Evolutionary conservation across 129 eudicot species (phyloP), one percentile per base, ranked within the genome.

Genomic region (Apium graveolens): DNA sequence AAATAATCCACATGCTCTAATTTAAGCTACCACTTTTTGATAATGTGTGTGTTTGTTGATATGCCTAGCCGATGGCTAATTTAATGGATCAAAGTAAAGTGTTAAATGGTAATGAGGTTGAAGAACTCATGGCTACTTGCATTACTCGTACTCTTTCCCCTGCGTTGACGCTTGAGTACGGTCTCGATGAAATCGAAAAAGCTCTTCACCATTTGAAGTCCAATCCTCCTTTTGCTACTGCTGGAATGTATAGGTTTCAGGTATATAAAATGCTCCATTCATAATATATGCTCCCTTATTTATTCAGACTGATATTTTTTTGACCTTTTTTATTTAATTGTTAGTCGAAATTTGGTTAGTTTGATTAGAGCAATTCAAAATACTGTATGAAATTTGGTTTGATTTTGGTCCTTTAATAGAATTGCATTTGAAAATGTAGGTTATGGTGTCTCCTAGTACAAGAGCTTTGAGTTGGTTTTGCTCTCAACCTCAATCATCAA

Each of bases 401-500:
- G 26, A 51, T 49, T 49, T 49, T 49, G 57, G 24, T 49, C 57
- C 57, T 51, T 1, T 20, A 5, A 51, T 26, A 62, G 2, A 66
- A 12, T 12, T 66, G 21, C 24, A 44, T 74, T 44, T 9, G 48
- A 31, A 5, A 26, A 27, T 27, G 72, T 77, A 95, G 99, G 86
- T 95, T 87, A 89, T 91, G 79, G 99, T 95, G 53, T 90, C 97
- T 55, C 99, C 99, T 65, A 88, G 94, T 83, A 87, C 97, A 73
- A 91, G 86, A 82, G 91, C 99, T 38, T 85, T 91, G 79, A 73
- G 77, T 80, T 95, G 90, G 96, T 95, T 95, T 86, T 88, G 92
- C 84, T 76, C 91, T 76, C 96, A 91, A 84, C 86, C 91, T 45
- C 86, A 85, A 68, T 77, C 91, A 75, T 85, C 91, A 16, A 85